A percentile compares a stretch with the other conserved stretches of the same genome.
phyloP scores from a whole-genome alignment of 2,329 filamentous ascomycete species.

The Arthrobotrys conoides region DNA sequence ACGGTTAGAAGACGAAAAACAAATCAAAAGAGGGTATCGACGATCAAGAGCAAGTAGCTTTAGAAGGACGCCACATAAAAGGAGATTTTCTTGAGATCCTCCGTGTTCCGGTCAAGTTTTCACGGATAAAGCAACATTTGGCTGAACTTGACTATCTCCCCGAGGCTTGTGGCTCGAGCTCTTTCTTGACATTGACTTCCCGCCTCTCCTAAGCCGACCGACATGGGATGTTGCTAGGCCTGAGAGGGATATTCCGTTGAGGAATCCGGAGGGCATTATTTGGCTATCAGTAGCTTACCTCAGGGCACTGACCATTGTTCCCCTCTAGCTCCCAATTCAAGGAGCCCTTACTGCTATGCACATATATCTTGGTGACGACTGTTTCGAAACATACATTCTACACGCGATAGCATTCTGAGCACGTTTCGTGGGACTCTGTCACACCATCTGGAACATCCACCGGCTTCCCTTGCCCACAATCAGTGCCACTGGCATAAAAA shows the following conservation, averaged over 20 bases:
- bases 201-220: conserved; percentile 46
- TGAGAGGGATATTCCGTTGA: conserved; percentile 58
- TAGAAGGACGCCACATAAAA: conserved; percentile 19
- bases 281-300: conserved; percentile 45
- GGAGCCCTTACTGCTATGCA: conserved; percentile 42
- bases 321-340: conserved; percentile 47
- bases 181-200: conserved; percentile 42
- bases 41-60: conserved; percentile 13
- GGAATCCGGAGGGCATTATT: conserved; percentile 30
- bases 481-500: conserved; percentile 8
- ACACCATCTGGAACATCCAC: conserved; percentile 46
- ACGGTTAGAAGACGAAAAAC: conserved; percentile 29
- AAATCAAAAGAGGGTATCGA: conserved; percentile 10
- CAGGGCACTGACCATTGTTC: conserved; percentile 44
- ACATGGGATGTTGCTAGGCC: conserved; percentile 48
- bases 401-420: conserved; percentile 41
- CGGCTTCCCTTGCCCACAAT: conserved; percentile 29
- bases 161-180: conserved; percentile 58
- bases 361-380: conserved; percentile 27
- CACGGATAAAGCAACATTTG: conserved; percentile 60
- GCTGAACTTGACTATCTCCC: conserved; percentile 52
- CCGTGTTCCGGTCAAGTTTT: conserved; percentile 58
- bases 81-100: conserved; percentile 30
- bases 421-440: conserved; percentile 57
- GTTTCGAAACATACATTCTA: conserved; percentile 53